Evolutionary conservation across 2,329 filamentous ascomycete species (phyloP).

Genomic region (Claviceps arundinis): DNA sequence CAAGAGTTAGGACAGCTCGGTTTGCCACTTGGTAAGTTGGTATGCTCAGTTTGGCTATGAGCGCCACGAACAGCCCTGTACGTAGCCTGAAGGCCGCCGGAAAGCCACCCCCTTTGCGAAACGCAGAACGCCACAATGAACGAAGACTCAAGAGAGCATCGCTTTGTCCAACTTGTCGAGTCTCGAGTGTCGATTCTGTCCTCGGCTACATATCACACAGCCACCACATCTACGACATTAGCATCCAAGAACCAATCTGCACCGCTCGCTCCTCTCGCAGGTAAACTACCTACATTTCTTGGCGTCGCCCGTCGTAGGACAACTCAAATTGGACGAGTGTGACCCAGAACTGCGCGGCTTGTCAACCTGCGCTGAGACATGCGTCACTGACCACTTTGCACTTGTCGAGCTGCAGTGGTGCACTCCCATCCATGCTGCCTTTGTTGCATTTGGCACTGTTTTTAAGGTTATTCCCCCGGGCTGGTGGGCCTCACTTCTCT

Average conservation of each 20-base stretch:
- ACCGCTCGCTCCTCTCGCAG: background rate
- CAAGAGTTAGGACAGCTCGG: too few species aligned
- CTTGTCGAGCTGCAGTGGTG: background rate
- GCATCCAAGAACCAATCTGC: background rate
- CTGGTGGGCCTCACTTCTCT: background rate
- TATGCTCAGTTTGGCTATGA: too few species aligned
- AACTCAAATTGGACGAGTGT: background rate
- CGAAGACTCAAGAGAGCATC: too few species aligned
- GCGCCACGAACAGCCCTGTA: too few species aligned
- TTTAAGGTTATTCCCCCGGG: conserved; percentile 8
- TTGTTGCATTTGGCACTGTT: conserved; percentile 1
- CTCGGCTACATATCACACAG: background rate
- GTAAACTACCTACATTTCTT: conserved; percentile 1
- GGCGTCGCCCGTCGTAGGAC: background rate
- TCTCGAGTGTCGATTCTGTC: background rate
- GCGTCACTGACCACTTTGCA: background rate
- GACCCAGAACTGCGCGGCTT: background rate
- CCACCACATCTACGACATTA: background rate
- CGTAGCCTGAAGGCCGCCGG: too few species aligned
- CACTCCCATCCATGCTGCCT: background rate
- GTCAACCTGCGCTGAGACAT: conserved; percentile 3
- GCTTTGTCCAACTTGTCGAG: too few species aligned
- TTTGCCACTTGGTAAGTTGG: too few species aligned
- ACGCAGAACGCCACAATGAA: too few species aligned
- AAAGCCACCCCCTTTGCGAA: too few species aligned